Conservation (phyloP, 257 asterid genomes). For the Penstemon newberryi region DNA sequence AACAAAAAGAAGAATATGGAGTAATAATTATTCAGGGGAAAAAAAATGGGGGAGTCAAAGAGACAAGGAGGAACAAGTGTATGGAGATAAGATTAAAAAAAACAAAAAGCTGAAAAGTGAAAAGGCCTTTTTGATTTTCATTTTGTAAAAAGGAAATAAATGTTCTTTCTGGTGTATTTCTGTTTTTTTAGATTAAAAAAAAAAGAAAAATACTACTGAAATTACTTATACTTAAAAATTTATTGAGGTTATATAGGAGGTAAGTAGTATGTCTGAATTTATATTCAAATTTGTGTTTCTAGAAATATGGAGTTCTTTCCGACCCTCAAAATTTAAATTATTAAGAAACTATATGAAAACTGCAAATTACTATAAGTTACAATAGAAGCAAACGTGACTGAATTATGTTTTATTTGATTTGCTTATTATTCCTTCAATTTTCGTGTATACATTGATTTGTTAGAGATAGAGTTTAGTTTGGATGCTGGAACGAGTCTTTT, state of each 20-base stretch:
- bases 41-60: conserved; percentile 29
- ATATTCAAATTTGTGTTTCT: not conserved
- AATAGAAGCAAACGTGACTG: no score
- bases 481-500: not conserved
- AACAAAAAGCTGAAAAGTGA: conserved; percentile 18
- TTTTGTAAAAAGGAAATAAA: not conserved
- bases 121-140: not conserved
- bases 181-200: not conserved
- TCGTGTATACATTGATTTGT: not conserved
- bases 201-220: no score
- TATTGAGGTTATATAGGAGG: not conserved
- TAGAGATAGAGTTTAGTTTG: not conserved
- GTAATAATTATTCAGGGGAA: conserved; percentile 22
- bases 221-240: not conserved
- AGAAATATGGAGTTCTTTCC: not conserved
- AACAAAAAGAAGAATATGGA: not conserved
- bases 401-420: no score
- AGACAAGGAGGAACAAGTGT: conserved; percentile 25
- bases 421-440: no score
- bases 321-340: not conserved
- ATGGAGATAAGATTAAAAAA: conserved; percentile 26
- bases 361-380: no score
- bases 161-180: not conserved
- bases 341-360: no score
- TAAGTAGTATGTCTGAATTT: no score